Evolutionary conservation across 2,329 filamentous ascomycete species (phyloP).

Genomic region (Microsporum canis): DNA sequence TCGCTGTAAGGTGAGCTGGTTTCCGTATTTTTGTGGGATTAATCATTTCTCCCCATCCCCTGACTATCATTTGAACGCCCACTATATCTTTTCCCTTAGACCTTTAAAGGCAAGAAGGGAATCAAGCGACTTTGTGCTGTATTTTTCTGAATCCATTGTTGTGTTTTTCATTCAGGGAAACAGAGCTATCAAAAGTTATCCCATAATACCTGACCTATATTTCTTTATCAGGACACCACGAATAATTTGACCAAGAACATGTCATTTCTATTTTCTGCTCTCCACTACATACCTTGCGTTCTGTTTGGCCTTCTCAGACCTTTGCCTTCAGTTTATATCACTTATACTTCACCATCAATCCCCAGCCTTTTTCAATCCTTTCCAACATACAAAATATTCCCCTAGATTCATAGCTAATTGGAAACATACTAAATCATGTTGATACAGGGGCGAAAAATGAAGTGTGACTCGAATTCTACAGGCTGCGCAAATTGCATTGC

Average conservation of each 20-base stretch:
- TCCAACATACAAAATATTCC: background rate
- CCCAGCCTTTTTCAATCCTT: background rate
- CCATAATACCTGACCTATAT: too few relatives aligned
- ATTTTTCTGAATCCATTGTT: background rate
- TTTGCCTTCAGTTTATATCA: background rate
- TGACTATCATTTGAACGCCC: background rate
- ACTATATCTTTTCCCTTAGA: background rate
- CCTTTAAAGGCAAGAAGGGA: background rate
- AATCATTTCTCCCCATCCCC: background rate
- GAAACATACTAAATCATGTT: background rate
- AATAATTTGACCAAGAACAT: background rate
- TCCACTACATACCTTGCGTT: background rate
- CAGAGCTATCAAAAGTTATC: background rate
- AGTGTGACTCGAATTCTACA: slow-evolving; percentile 15
- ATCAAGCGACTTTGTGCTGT: background rate
- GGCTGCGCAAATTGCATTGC: slow-evolving; percentile 17
- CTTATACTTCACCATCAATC: background rate
- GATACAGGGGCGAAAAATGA: slow-evolving; percentile 18
- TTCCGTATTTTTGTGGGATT: background rate
- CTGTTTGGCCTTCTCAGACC: background rate
- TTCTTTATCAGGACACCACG: background rate
- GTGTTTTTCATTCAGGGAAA: background rate
- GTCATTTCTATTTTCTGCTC: background rate
- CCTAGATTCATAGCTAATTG: background rate
- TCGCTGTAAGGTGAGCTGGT: slow-evolving; percentile 20